Base-by-base conservation (phyloP, 1,284 basidiomycete species). In the Cutaneotrichosporon cyanovorans region DNA sequence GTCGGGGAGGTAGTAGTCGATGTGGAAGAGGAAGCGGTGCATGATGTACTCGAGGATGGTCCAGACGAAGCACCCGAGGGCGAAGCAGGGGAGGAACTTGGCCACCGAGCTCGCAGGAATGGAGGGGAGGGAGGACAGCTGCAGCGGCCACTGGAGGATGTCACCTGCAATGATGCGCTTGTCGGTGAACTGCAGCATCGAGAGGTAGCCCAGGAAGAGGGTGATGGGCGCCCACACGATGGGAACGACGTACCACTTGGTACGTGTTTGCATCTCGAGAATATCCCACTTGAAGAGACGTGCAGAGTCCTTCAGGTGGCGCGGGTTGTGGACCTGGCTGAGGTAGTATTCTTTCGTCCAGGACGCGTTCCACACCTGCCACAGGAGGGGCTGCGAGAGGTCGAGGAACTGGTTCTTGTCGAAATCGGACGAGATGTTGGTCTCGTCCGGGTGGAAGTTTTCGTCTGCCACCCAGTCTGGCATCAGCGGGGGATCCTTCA, bases 1-100 rank as follows among this genome's bases (percentile, higher is more conserved):
- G 69, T 97, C 93, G 6, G 93, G 95, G 14, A 99, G 78, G 59
- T 79, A 68, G n/a, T 82, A 75, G 70, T 99, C 95, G 59, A 99
- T 75, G 73, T 99, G 95, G 81, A 99, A 99, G 44, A 99, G 74
- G 80, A 96, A 97, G 25, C 93, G 84, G 73, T 99, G 95, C 63
- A 99, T 73, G n/a, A 75, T 73, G 70, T 98, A 99, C 71, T 98
- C 95, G 68, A 99, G 75, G 51, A 97, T 68, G 0, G 93, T 97
- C 93, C 93, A 99, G 58, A 95, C 77, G 42, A 96, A 36, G 68
- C 88, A 87, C 10, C 93, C 93, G 28, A 82, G 41, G 48, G 87
- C 65, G 77, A 87, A 89, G 73, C 81, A 90, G 2, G 75, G 55
- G 25, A 78, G 44, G 1, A 80, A 75, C 60, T 82, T 79, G 22